Conservation (phyloP, 768 basidiomycete species). For the Cystofilobasidium bisporidii region DNA sequence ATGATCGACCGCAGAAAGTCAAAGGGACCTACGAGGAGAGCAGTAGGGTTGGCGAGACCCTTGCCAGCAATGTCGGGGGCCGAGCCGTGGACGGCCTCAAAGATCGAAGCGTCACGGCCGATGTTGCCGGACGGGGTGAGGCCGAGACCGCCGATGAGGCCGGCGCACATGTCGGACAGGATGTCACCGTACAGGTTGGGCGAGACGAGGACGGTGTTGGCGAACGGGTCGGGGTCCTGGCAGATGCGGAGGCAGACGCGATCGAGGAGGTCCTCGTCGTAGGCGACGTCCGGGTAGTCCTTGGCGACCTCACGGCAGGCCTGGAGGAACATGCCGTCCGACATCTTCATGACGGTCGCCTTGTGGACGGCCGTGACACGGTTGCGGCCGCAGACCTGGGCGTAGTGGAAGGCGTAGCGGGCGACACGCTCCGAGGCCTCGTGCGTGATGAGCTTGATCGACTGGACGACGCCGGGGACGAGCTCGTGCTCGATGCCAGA, state of each 20-base stretch:
- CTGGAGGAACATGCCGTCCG: conserved; percentile 98
- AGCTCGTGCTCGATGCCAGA: conserved; percentile 99
- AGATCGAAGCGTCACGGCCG: conserved; percentile 97
- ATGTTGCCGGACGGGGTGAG: conserved; percentile 97
- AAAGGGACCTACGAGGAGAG: conserved; percentile 49
- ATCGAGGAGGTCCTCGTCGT: conserved; percentile 95
- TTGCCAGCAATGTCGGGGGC: conserved; percentile 83
- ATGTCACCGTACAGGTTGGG: conserved; percentile 91
- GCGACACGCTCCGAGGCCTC: conserved; percentile 97
- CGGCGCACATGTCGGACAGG: conserved; percentile 95
- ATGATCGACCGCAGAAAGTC: not conserved
- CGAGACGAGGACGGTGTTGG: conserved; percentile 99
- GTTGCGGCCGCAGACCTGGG: conserved; percentile 72
- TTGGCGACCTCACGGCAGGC: conserved; percentile 94
- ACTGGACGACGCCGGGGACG: conserved; percentile 96
- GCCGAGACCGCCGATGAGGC: conserved; percentile 93
- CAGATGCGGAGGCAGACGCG: conserved; percentile 91
- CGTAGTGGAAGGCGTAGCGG: conserved; percentile 96
- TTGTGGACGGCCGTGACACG: conserved; percentile 98
- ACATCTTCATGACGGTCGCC: conserved; percentile 99
- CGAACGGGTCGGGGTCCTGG: conserved; percentile 83
- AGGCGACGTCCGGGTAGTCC: conserved; percentile 83
- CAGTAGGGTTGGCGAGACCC: conserved; percentile 98
- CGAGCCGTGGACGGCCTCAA: conserved; percentile 98
- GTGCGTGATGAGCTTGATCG: conserved; percentile 98